Evolutionary conservation across 768 basidiomycete species (phyloP).

Genomic region (Boletus bicolor): DNA sequence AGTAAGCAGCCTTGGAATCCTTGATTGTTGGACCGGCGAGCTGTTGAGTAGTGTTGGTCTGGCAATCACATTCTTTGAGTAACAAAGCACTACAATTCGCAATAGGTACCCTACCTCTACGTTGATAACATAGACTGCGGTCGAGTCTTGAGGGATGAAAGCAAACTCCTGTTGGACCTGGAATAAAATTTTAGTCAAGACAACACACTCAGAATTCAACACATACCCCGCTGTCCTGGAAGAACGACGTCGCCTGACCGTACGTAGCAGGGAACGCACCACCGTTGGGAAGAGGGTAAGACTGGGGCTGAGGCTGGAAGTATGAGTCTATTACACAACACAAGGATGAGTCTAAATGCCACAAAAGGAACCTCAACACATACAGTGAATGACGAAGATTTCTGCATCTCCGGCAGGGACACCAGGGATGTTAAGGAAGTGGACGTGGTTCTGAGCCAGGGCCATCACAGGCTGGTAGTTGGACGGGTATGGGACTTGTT

Average conservation of each 20-base stretch:
- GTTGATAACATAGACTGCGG: conserved; percentile 69
- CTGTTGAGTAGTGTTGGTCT: conserved; percentile 63
- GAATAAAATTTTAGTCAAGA: background rate
- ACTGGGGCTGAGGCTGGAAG: conserved; percentile 71
- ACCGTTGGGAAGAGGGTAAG: conserved; percentile 47
- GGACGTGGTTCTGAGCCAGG: conserved; percentile 82
- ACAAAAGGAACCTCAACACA: conserved; percentile 24
- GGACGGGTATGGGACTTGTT: conserved; percentile 52
- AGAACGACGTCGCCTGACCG: conserved; percentile 71
- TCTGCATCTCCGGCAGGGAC: conserved; percentile 64
- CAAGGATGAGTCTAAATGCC: background rate
- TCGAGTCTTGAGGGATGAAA: conserved; percentile 73
- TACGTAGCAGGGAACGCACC: conserved; percentile 61
- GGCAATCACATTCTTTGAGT: conserved; percentile 4
- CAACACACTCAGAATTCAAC: background rate
- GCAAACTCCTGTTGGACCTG: conserved; percentile 74
- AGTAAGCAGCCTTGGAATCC: conserved; percentile 60
- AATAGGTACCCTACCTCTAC: conserved; percentile 45
- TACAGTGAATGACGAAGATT: conserved; percentile 89
- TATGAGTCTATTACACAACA: conserved; percentile 51
- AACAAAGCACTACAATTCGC: background rate
- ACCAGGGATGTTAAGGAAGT: conserved; percentile 73
- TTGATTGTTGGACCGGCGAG: conserved; percentile 59
- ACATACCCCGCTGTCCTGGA: conserved; percentile 51
- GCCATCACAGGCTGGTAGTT: conserved; percentile 74